These are phyloP conservation scores for Dendrobium huoshanense DNA, from an alignment of 106 monocot species.

Conservation along the genomic window DNA sequence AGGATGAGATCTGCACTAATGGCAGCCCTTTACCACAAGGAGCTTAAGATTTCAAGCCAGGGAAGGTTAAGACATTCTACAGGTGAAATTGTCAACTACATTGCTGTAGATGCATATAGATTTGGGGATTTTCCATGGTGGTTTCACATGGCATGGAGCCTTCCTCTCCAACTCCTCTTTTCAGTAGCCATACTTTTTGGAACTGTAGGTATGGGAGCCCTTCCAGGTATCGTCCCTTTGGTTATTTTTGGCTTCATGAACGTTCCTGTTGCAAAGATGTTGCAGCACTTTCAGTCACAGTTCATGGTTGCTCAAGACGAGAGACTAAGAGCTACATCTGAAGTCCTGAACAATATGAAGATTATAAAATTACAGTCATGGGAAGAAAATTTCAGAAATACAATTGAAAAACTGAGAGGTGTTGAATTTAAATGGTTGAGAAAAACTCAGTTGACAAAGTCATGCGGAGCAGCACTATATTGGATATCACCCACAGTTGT, in stretches of 20 bases:
- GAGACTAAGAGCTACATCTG: conserved; percentile 52
- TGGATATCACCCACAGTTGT: conserved; percentile 72
- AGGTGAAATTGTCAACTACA: conserved; percentile 71
- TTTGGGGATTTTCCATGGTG: conserved; percentile 71
- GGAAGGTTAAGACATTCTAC: conserved; percentile 43
- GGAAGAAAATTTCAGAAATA: conserved; percentile 53
- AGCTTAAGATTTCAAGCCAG: conserved; percentile 37
- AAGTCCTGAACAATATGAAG: conserved; percentile 62
- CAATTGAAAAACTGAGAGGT: conserved; percentile 33
- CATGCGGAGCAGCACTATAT: conserved; percentile 50
- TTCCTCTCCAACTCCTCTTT: conserved; percentile 44
- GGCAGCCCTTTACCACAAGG: conserved; percentile 59
- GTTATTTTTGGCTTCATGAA: conserved; percentile 44
- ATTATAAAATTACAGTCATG: conserved; percentile 77
- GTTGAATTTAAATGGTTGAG: conserved; percentile 56
- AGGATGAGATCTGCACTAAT: conserved; percentile 60
- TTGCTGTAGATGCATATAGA: conserved; percentile 75
- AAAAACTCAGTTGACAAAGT: conserved; percentile 47
- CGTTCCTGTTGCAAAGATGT: conserved; percentile 51
- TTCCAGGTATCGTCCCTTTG: conserved; percentile 46
- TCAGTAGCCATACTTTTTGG: conserved; percentile 37
- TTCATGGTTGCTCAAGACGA: conserved; percentile 71
- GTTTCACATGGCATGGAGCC: conserved; percentile 67
- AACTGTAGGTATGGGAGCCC: conserved; percentile 40
- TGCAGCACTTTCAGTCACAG: conserved; percentile 47